These are phyloP conservation scores for Xylaria palmicola DNA, from an alignment of 495 filamentous ascomycete species.

Conservation along the genomic window DNA sequence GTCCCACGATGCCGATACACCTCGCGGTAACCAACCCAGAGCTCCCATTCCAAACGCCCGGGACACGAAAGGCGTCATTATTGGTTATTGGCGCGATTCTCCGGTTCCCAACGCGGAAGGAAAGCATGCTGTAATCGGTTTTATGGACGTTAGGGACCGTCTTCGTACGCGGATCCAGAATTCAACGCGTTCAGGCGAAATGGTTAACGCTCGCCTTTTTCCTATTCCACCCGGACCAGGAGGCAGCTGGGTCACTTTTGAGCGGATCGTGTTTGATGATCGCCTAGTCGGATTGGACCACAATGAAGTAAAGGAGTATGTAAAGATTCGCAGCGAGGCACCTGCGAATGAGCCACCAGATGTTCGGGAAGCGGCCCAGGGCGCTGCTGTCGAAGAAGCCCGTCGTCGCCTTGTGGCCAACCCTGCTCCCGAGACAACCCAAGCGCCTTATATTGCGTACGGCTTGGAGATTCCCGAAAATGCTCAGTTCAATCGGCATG, in stretches of 20 bases:
- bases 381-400: conserved; percentile 39
- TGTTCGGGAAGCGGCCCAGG: conserved; percentile 28
- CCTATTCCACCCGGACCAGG: conserved; percentile 52
- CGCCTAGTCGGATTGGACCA: conserved; percentile 49
- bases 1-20: conserved; percentile 23
- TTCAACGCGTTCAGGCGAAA: conserved; percentile 36
- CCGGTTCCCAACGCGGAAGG: conserved; percentile 37
- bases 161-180: conserved; percentile 51
- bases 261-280: conserved; percentile 49
- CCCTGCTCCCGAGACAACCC: conserved; percentile 35
- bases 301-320: conserved; percentile 54
- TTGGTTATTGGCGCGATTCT: conserved; percentile 57
- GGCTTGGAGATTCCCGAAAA: conserved; percentile 42
- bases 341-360: conserved; percentile 19
- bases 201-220: conserved; percentile 37
- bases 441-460: conserved; percentile 41
- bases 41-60: conserved; percentile 34
- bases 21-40: conserved; percentile 21
- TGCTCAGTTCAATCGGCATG: conserved; percentile 29
- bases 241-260: conserved; percentile 56
- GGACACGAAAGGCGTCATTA: conserved; percentile 42
- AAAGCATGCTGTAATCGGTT: conserved; percentile 53
- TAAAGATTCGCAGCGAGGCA: conserved; percentile 47
- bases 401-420: conserved; percentile 32
- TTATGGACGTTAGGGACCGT: conserved; percentile 54